Conservation (phyloP, 768 basidiomycete species). For the Mycena epipterygia region DNA sequence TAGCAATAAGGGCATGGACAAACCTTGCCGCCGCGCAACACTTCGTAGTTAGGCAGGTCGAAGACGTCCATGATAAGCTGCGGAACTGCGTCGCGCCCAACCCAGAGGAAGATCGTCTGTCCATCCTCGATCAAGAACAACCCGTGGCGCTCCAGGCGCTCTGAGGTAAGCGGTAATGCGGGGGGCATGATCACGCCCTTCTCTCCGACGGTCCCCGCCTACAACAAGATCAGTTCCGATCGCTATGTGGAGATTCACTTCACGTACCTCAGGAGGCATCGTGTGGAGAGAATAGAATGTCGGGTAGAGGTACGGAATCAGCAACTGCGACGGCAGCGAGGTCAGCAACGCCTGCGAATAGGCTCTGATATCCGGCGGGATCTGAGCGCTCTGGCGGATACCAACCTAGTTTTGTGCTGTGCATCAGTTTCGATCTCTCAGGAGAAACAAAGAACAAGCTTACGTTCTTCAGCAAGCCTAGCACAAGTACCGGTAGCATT, state of each 20-base stretch:
- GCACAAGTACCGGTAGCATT: slow-evolving; percentile 91
- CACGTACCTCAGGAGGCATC: slow-evolving; percentile 88
- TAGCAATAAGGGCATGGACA: slow-evolving; percentile 34
- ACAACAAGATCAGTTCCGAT: slow-evolving; percentile 23
- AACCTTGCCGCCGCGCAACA: slow-evolving; percentile 94
- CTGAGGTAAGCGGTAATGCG: slow-evolving; percentile 92
- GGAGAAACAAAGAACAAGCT: slow-evolving; percentile 38
- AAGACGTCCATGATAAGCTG: slow-evolving; percentile 96
- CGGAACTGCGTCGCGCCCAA: slow-evolving; percentile 98
- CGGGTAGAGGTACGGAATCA: slow-evolving; percentile 96
- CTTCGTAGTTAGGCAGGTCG: slow-evolving; percentile 88
- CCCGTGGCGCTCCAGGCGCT: slow-evolving; percentile 94
- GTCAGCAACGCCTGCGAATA: slow-evolving; percentile 95
- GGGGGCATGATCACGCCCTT: slow-evolving; percentile 90
- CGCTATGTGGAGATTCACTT: slow-evolving; percentile 27
- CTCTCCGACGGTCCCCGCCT: slow-evolving; percentile 95
- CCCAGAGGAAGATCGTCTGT: slow-evolving; percentile 98
- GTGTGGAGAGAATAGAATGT: slow-evolving; percentile 96
- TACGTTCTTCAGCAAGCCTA: slow-evolving; percentile 96
- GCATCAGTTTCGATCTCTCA: background rate
- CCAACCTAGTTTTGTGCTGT: slow-evolving; percentile 72
- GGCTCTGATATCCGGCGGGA: slow-evolving; percentile 95
- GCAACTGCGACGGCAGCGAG: slow-evolving; percentile 89
- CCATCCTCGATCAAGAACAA: slow-evolving; percentile 97
- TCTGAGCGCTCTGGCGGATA: slow-evolving; percentile 94